phyloP scores from a whole-genome alignment of 139 green algal species.

The Nannochloris sp. region DNA sequence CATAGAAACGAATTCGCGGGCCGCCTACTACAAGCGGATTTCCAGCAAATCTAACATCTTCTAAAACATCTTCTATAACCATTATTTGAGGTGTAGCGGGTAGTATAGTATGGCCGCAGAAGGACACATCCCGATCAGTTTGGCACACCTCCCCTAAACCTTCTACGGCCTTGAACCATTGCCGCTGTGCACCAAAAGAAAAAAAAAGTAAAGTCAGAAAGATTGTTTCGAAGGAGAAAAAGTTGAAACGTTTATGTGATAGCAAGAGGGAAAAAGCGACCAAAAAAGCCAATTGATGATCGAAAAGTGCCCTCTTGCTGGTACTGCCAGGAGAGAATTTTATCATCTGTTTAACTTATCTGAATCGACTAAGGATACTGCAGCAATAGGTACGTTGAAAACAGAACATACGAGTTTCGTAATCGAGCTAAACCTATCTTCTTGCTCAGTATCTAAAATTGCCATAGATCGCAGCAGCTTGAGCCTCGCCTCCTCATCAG shows the following conservation, averaged over 20 bases:
- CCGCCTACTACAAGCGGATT: constrained; percentile 64
- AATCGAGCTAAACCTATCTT: constrained; percentile 65
- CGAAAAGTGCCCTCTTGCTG: too few species aligned
- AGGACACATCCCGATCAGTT: constrained; percentile 61
- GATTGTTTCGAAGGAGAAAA: neutral
- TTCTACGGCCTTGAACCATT: constrained; percentile 80
- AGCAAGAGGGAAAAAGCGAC: neutral
- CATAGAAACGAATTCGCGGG: constrained; percentile 81
- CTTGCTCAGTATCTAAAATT: constrained; percentile 49
- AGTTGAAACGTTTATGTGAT: neutral
- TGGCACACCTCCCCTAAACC: constrained; percentile 42
- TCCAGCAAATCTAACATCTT: constrained; percentile 63
- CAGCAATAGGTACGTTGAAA: constrained; percentile 58
- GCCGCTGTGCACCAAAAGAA: constrained; percentile 36
- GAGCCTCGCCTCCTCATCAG: constrained; percentile 28
- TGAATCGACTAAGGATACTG: constrained; percentile 73
- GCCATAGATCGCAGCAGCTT: constrained; percentile 32
- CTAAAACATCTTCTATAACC: constrained; percentile 60
- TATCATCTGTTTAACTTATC: constrained; percentile 22
- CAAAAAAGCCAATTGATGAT: neutral
- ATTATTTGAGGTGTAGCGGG: constrained; percentile 57
- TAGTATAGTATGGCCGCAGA: constrained; percentile 82
- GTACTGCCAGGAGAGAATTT: too few species aligned
- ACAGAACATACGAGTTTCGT: constrained; percentile 39
- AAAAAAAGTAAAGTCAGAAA: neutral